Conservation (phyloP, 2,329 filamentous ascomycete genomes). For the Alternaria ventricosa region DNA sequence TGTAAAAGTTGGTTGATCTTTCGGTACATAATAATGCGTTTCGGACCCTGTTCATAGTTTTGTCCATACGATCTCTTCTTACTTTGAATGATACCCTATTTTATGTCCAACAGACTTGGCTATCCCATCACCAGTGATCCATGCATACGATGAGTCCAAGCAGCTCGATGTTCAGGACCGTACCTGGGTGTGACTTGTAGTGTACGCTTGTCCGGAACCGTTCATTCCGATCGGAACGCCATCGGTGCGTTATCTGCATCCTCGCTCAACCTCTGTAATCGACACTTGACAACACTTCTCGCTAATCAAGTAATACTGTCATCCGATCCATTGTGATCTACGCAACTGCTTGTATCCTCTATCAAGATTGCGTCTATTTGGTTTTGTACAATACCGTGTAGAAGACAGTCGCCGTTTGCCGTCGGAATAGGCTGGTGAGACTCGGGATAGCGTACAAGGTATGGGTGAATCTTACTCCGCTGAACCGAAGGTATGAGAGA, state of each 20-base stretch:
- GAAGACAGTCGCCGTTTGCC: conserved; percentile 1
- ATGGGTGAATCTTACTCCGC: not conserved
- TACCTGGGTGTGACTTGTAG: not conserved
- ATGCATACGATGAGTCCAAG: not conserved
- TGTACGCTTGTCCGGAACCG: conserved; percentile 3
- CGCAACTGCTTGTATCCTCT: not conserved
- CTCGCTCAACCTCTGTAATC: not conserved
- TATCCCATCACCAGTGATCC: not conserved
- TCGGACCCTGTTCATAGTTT: not conserved
- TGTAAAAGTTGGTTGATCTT: not conserved
- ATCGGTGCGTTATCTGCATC: not conserved
- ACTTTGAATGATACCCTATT: conserved; percentile 7
- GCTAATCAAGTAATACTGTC: not conserved
- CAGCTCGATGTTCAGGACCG: not conserved
- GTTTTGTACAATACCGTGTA: not conserved
- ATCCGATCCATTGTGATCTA: accelerated
- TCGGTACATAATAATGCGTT: not conserved
- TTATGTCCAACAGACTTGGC: not conserved
- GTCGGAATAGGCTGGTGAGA: conserved; percentile 14
- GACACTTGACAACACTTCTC: not conserved
- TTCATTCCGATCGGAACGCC: conserved; percentile 17
- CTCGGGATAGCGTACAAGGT: conserved; percentile 2
- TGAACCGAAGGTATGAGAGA: not conserved
- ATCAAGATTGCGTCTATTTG: not conserved
- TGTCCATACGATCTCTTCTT: not conserved